phyloP scores from a whole-genome alignment of 2,329 filamentous ascomycete genomes.

The Chrysoporthe deuterocubensis region DNA sequence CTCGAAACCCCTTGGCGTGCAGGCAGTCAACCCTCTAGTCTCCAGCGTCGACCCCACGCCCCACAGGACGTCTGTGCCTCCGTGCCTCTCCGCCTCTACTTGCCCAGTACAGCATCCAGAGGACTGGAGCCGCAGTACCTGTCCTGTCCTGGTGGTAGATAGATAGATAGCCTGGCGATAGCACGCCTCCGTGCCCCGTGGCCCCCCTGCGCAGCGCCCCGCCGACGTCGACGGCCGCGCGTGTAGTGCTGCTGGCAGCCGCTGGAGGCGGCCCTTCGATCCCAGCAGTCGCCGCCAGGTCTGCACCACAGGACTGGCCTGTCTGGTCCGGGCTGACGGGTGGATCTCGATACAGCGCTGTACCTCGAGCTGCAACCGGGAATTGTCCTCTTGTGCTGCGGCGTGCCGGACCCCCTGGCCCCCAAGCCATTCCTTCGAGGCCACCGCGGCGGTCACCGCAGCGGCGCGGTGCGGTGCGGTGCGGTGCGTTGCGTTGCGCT shows the following conservation, averaged over 20 bases:
- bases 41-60: no score
- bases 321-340: not conserved
- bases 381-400: not conserved
- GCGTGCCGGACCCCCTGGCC: conserved; percentile 5
- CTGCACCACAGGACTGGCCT: not conserved
- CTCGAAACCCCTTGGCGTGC: no score
- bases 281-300: not conserved
- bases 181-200: not conserved
- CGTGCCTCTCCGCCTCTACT: no score
- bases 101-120: no score
- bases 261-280: not conserved
- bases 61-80: no score
- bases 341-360: not conserved
- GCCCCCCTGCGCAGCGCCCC: not conserved
- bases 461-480: not conserved
- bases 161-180: not conserved
- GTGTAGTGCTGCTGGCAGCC: not conserved
- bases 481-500: not conserved
- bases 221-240: not conserved
- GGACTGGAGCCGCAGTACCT: not conserved
- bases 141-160: not conserved
- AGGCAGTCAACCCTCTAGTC: no score
- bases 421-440: not conserved
- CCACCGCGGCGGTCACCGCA: not conserved
- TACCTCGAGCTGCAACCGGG: not conserved